A percentile compares a stretch with the other conserved stretches of the same genome.
These are phyloP conservation scores for Thermomucor indicae-seudaticae DNA, from an alignment of 371 early-diverging fungal genomes.

Conservation along the genomic window DNA sequence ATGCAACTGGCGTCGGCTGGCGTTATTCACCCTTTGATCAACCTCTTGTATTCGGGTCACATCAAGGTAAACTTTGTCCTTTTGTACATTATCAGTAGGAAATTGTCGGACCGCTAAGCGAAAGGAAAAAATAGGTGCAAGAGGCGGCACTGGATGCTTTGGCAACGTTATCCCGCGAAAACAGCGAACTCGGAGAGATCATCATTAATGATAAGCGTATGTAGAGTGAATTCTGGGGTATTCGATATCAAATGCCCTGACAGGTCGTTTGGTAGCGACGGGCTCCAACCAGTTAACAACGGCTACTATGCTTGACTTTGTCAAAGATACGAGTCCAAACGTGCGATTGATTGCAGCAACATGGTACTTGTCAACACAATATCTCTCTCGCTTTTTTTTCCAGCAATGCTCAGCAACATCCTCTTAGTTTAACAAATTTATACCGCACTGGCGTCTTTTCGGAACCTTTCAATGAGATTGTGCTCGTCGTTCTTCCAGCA, in stretches of 20 bases:
- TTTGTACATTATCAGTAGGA: too few species aligned
- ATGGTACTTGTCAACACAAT: too few species aligned
- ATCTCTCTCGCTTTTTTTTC: too few species aligned
- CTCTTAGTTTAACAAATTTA: slow-evolving; percentile 62
- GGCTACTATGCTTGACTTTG: slow-evolving; percentile 57
- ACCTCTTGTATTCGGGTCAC: slow-evolving; percentile 53
- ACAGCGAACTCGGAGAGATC: slow-evolving; percentile 46
- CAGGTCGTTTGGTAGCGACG: slow-evolving; percentile 10
- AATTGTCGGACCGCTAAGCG: neutral
- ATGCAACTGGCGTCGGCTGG: slow-evolving; percentile 55
- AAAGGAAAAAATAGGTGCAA: slow-evolving; percentile 55
- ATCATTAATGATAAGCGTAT: slow-evolving; percentile 51
- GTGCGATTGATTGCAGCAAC: slow-evolving; percentile 71
- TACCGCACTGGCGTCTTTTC: slow-evolving; percentile 58
- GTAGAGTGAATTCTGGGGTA: neutral
- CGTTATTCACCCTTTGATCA: slow-evolving; percentile 57
- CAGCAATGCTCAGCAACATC: too few species aligned
- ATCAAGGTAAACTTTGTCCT: slow-evolving; percentile 41
- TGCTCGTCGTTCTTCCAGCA: slow-evolving; percentile 64
- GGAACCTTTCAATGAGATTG: slow-evolving; percentile 56
- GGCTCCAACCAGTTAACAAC: slow-evolving; percentile 29
- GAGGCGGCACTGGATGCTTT: slow-evolving; percentile 81
- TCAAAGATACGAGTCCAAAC: slow-evolving; percentile 55
- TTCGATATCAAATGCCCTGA: neutral
- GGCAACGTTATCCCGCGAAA: slow-evolving; percentile 63